Evolutionary conservation across 805 yeast species (phyloP), one percentile per base, ranked within the genome.

Genomic region (Lachancea fermentati): DNA sequence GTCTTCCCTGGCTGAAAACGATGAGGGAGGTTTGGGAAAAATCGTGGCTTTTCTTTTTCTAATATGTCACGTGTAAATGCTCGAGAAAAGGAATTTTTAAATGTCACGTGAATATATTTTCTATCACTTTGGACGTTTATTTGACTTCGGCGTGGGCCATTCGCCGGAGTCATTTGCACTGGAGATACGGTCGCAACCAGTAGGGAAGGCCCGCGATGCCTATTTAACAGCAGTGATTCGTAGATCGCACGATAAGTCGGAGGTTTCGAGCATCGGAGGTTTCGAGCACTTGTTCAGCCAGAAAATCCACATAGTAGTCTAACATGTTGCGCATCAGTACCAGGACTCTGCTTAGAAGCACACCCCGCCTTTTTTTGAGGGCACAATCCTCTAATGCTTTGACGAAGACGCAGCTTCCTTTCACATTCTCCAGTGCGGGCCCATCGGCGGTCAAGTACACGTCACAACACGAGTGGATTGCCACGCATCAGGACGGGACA

Each of bases 391-490:
- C 54, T n/a, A 57, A 57, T 41, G 57, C 58, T 13, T 37, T 61
- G 37, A 60, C 52, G 34, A 60, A 58, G 46, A 41, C 46, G 3
- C 54, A 54, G 31, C 41, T 58, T 30, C 66, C 66, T 18, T 61
- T 58, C 46, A 58, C 56, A 7, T 55, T 52, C 41, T 48, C 61
- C 12, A 26, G 52, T 4, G 18, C 51, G n/a, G 66, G 66, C 2
- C 66, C 66, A 2, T 43, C 51, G 12, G 33, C 63, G 12, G 72
- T 80, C 46, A 79, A 75, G 65, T 89, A 76, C 73, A 86, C 97
- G 8, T 66, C 71, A 39, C 96, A 93, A 58, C 98, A 91, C 69
- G 98, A 91, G 69, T 91, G 97, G 96, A 66, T 93, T 42, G 89
- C 95, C 3, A 72, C 79, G 41, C 94, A 85, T 61, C 75, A 76